Evolutionary conservation across 108 stramenopile species (phyloP).

Genomic region (Cylindrotheca closterium): DNA sequence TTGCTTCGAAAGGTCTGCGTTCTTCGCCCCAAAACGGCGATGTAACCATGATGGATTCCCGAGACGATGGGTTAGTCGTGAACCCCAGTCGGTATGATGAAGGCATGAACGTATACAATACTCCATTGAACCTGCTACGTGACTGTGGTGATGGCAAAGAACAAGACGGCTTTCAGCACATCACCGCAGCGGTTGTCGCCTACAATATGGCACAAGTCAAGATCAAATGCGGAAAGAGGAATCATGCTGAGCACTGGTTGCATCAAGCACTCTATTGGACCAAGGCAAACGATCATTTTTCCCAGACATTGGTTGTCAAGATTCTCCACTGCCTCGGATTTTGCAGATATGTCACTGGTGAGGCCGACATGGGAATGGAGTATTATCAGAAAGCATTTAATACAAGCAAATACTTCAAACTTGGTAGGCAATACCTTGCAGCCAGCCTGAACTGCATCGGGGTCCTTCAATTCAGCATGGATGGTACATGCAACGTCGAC

Average conservation of each 20-base stretch:
- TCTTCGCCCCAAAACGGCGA: no score
- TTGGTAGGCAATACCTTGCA: neutral
- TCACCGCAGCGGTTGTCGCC: neutral
- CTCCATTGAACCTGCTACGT: neutral
- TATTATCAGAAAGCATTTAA: neutral
- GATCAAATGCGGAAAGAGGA: neutral
- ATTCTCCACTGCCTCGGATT: slow-evolving; percentile 5
- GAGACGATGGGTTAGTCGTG: neutral
- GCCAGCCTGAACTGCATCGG: neutral
- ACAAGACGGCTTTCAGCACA: neutral
- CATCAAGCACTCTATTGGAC: neutral
- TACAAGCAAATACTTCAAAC: neutral
- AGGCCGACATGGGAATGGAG: neutral
- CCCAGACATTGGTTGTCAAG: slow-evolving; percentile 28
- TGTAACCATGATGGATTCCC: neutral
- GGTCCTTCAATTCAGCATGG: neutral
- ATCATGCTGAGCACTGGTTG: neutral
- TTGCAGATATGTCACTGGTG: neutral
- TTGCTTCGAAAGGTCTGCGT: no score
- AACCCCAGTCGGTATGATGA: neutral
- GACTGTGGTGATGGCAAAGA: no score
- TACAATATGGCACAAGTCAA: neutral
- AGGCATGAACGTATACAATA: neutral
- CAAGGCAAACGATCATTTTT: no score
- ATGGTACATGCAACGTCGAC: neutral